Conservation (phyloP, 352 stramenopile genomes). For the Thalassiosira exigua region DNA sequence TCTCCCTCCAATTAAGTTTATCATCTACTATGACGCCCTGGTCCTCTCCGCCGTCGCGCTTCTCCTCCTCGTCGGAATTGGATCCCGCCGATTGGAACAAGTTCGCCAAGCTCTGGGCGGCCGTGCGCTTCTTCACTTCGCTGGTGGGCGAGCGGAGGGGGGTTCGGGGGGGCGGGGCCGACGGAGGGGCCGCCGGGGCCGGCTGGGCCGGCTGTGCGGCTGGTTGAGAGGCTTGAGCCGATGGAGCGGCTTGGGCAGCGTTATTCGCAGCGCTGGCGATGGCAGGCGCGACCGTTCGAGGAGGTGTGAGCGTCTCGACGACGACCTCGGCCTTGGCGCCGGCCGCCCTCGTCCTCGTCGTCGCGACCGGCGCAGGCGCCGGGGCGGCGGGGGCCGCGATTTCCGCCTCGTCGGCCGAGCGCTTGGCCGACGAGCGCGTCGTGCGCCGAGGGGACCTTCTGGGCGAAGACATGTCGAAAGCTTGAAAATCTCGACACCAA, state of each 20-base stretch:
- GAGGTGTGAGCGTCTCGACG: no score
- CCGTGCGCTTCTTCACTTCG: constrained; percentile 31
- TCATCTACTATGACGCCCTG: constrained; percentile 11
- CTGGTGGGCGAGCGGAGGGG: constrained; percentile 34
- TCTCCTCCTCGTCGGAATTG: background rate
- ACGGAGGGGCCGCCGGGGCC: no score
- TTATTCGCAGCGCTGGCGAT: no score
- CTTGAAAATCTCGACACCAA: no score
- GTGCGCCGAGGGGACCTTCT: background rate
- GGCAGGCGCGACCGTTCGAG: no score
- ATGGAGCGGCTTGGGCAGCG: no score
- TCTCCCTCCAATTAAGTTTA: no score
- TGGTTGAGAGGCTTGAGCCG: no score
- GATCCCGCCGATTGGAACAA: constrained; percentile 6
- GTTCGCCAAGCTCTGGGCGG: constrained; percentile 28
- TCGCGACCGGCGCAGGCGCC: background rate
- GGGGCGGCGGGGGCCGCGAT: background rate
- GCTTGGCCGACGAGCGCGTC: background rate
- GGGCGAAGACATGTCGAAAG: background rate
- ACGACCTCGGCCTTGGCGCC: no score
- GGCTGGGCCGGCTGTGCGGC: no score
- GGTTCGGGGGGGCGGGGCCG: no score
- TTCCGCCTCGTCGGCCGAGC: background rate
- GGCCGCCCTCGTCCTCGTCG: background rate
- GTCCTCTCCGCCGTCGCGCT: background rate